Evolutionary conservation across 2,329 filamentous ascomycete species (phyloP).

Genomic region (Sarocladium strictum): DNA sequence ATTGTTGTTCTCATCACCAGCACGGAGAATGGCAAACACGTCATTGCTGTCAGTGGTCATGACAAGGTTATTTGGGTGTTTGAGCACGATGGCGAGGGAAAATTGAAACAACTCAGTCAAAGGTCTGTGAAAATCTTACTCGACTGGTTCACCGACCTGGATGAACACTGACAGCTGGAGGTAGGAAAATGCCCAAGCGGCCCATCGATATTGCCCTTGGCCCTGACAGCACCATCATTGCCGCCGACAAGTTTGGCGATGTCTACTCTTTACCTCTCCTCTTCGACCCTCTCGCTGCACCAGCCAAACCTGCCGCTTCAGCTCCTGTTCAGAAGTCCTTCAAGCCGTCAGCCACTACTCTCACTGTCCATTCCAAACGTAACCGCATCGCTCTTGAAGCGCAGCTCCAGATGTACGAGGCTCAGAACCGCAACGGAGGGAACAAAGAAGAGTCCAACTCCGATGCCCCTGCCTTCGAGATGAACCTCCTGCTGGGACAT

Average conservation of each 20-base stretch:
- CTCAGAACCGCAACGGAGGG: constrained; percentile 15
- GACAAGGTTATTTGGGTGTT: constrained; percentile 90
- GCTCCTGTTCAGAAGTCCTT: constrained; percentile 22
- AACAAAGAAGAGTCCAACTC: constrained; percentile 22
- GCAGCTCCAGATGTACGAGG: constrained; percentile 44
- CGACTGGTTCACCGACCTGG: no score
- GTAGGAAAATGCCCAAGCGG: constrained; percentile 80
- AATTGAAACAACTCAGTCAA: constrained; percentile 62
- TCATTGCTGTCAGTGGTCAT: constrained; percentile 78
- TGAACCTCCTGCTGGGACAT: constrained; percentile 79
- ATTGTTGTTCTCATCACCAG: constrained; percentile 50
- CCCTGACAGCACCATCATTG: constrained; percentile 65
- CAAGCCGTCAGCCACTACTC: constrained; percentile 48
- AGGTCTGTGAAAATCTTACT: no score
- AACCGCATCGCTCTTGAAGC: constrained; percentile 56
- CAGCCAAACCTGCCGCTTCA: constrained; percentile 17
- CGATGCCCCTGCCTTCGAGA: constrained; percentile 55
- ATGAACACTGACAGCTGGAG: background rate
- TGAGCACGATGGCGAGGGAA: constrained; percentile 54
- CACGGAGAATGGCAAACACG: constrained; percentile 58
- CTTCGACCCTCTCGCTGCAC: constrained; percentile 17
- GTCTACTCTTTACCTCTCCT: constrained; percentile 78
- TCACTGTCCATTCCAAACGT: constrained; percentile 59
- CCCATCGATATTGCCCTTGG: constrained; percentile 71
- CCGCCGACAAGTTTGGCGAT: constrained; percentile 96